Base-by-base conservation (phyloP, 164 flowering plant genomes). In the Pachysandra terminalis region DNA sequence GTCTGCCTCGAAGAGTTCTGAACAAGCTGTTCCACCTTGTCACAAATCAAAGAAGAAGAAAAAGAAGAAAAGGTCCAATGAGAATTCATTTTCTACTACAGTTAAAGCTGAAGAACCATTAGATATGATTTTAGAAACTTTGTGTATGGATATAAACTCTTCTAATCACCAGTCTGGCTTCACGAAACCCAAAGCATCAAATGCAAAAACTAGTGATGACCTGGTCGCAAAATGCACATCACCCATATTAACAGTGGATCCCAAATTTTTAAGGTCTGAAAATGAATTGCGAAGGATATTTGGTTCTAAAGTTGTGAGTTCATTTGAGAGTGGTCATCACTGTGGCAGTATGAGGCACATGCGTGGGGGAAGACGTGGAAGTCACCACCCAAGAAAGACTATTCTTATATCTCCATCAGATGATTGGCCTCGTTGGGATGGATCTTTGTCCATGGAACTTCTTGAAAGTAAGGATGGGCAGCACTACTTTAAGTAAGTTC, bases 371-470 rank as follows among this genome's bases (percentile, higher is more conserved):
- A 86, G 93, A 75, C 93, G 96, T 54, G 91, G 86, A 67, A 63
- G 63, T 65, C 83, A 86, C 66, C 78, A 58, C 71, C 78, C 64
- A 62, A 81, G 86, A 74, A 94, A 84, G 82, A 87, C 86, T 28
- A 68, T 82, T 69, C 86, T 94, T 72, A 83, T 91, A 66, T 79
- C 91, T 67, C 91, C 97, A 35, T 83, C 82, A 27, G 84, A 77
- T 14, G 80, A 88, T 66, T 94, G 98, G 98, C 86, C 87, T 67
- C 93, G 89, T 12, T 94, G 98, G 97, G 97, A 91, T 84, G 92
- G 87, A 63, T 88, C 93, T 67, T 69, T 91, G 61, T 83, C 91
- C 62, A 90, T 94, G 97, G 98, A 94, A 71, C 80, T 80, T 78
- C 65, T 94, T 59, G 96, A 86, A 73, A 80, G 81, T 21, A 91